Conservation (phyloP, 768 basidiomycete species). For the Auricularia sp. region DNA sequence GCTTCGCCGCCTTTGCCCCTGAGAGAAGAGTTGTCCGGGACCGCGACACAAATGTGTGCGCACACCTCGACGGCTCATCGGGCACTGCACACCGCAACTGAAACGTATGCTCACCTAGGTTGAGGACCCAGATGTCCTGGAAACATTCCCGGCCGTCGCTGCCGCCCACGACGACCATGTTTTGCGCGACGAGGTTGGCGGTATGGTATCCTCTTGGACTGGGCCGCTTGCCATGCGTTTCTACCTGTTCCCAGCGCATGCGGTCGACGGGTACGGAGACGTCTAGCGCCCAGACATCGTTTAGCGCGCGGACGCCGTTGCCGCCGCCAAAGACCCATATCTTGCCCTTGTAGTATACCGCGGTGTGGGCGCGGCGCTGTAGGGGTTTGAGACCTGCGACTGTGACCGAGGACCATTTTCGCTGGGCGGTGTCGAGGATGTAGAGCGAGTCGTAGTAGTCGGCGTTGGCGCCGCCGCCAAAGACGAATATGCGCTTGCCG, state of each 20-base stretch:
- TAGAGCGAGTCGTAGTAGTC: slow-evolving; percentile 77
- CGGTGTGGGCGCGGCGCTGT: slow-evolving; percentile 80
- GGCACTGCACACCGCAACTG: background rate
- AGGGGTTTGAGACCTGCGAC: slow-evolving; percentile 28
- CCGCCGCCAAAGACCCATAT: slow-evolving; percentile 93
- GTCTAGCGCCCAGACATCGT: slow-evolving; percentile 85
- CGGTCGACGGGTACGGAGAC: slow-evolving; percentile 32
- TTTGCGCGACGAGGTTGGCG: slow-evolving; percentile 73
- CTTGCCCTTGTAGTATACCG: slow-evolving; percentile 59
- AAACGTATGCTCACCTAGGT: slow-evolving; percentile 53
- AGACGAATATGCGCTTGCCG: slow-evolving; percentile 60
- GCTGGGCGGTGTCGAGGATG: slow-evolving; percentile 67
- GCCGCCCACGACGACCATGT: slow-evolving; percentile 85
- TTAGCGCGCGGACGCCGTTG: slow-evolving; percentile 80
- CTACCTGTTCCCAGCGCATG: slow-evolving; percentile 51
- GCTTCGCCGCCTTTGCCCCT: too few species aligned
- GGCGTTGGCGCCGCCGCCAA: slow-evolving; percentile 80
- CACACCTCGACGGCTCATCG: too few species aligned
- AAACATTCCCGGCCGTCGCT: slow-evolving; percentile 86
- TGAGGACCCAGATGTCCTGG: slow-evolving; percentile 77
- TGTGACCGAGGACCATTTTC: slow-evolving; percentile 44
- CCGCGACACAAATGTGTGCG: too few species aligned
- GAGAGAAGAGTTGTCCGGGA: too few species aligned
- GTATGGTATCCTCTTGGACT: slow-evolving; percentile 80
- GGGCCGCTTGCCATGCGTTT: slow-evolving; percentile 48